Base-by-base conservation (phyloP, 306 rosid genomes). In the Adenanthera pavonina region DNA sequence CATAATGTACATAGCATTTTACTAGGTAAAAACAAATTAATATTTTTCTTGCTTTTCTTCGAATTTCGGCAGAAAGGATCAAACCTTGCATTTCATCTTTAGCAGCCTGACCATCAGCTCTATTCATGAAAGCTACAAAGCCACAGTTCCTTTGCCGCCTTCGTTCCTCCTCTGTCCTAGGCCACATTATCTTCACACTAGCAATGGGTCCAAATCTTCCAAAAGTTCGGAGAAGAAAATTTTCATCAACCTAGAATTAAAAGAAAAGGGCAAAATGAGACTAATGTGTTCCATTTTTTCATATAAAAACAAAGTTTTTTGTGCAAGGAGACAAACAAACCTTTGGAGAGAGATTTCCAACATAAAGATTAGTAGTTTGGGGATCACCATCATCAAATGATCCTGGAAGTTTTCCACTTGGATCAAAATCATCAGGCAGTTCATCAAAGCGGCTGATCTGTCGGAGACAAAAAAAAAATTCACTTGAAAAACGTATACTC, bases 191-290 rank as follows among this genome's bases (percentile, higher is more conserved):
- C 88, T 96, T 96, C 87, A 96, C 99, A 73, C 99, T 96, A 65
- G 99, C 99, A 89, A 96, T 94, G 78, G 98, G 99, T 69, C 99
- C 99, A 83, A 96, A 96, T 92, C 99, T 92, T 86, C 99, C 99
- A 83, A 96, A 96, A 34, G 99, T 96, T 51, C 99, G 97, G 81
- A 96, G 90, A 59, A 96, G 98, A 86, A 96, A 96, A 88, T 96
- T 96, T 83, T 96, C 99, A 44, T 96, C 99, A 64, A 96, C 99
- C 99, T 96, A 84, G 75, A 85, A 78, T 67, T 4, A 41, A 43
- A 38, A 34, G 43, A 69, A 64, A 77, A 74, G 54, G 34, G 68
- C 71, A 59, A 80, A 53, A 60, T 87, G 80, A 89, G 81, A 74
- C 30, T 47, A 17, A 51, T 19, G 60, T n/a, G 69, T 60, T 52